Evolutionary conservation across 1,284 basidiomycete genomes (phyloP), one percentile per base, ranked within the genome.

Genomic region (Gymnopus androsaceus): DNA sequence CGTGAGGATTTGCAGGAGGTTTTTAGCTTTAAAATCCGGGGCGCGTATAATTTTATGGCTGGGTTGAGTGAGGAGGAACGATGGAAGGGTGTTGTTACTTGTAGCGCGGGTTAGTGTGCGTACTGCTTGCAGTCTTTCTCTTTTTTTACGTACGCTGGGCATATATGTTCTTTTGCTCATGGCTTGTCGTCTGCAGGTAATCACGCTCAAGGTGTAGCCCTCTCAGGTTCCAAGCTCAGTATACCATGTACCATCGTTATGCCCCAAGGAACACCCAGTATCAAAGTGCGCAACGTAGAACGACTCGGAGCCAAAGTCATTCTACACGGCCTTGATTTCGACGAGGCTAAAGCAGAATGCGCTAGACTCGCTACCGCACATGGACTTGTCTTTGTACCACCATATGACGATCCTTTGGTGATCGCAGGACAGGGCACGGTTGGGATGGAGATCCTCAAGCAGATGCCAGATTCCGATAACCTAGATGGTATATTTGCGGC

Each of bases 11-110:
- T 95, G 6, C 97, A 99, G 59, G 94, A 98, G 62, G 97, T 99
- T 15, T 99, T 99, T 72, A 94, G 91, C 69, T 99, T 99, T 87
- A 99, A 99, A 70, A 94, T 97, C 55, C 81, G 97, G 7, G 97
- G 97, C 23, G 97, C 97, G 17, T 99, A 97, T 80, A 99, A 99
- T 74, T 93, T 98, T 71, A 99, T 99, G 97, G 92, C 93, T 5
- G 85, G 85, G 71, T 77, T 99, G 42, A 80, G 80, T 9, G 86
- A 90, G 23, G 93, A 95, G 57, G 95, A 98, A 65, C 84, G 95
- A 61, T 94, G 93, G 91, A 96, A 95, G 72, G 97, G 97, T 58
- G 97, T 99, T 62, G 83, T 99, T 56, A 98, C 97, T 38, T 99
- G 96, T 70, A 96, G 93, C 67, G 97, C 95, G 57, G 95, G 94